A percentile compares a stretch with the other conserved stretches of the same genome.
phyloP scores from a whole-genome alignment of 1,284 basidiomycete genomes.

The Cryptococcus hybrid region DNA sequence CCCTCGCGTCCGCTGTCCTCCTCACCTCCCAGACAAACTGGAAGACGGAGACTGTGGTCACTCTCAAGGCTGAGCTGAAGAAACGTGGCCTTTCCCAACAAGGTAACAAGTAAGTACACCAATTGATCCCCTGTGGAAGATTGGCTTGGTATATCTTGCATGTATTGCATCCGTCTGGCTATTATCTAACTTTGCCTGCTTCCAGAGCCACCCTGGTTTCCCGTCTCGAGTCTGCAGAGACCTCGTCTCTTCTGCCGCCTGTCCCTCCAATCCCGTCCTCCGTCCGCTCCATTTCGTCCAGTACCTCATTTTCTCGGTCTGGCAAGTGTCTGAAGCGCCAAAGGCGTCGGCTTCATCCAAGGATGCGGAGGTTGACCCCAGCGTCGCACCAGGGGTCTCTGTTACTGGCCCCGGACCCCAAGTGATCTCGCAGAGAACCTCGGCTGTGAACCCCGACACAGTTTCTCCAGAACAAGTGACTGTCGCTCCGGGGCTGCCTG shows the following conservation, averaged over 20 bases:
- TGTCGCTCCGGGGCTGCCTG: constrained; percentile 40
- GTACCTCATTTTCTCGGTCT: constrained; percentile 6
- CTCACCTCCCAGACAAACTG: constrained; percentile 63
- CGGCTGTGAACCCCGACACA: constrained; percentile 21
- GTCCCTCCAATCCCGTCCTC: constrained; percentile 26
- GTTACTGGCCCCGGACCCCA: constrained; percentile 21
- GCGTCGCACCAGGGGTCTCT: constrained; percentile 12
- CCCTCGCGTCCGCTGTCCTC: constrained; percentile 64
- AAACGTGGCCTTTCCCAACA: constrained; percentile 64
- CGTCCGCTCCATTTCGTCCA: constrained; percentile 9
- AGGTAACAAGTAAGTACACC: constrained; percentile 48
- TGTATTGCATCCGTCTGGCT: too few relatives aligned
- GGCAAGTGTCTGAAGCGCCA: constrained; percentile 2
- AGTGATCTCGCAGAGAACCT: constrained; percentile 18
- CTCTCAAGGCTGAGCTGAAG: constrained; percentile 65
- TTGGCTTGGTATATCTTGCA: not conserved
- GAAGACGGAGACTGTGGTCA: constrained; percentile 57
- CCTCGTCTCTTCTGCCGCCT: constrained; percentile 33
- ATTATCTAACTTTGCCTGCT: not conserved
- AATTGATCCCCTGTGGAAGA: not conserved
- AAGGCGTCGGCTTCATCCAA: not conserved
- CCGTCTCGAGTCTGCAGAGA: constrained; percentile 38
- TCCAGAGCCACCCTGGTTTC: constrained; percentile 35
- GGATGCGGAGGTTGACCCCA: constrained; percentile 1
- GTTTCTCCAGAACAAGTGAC: constrained; percentile 25